Evolutionary conservation across 768 basidiomycete species (phyloP).

Genomic region (Termitomyces sp.): DNA sequence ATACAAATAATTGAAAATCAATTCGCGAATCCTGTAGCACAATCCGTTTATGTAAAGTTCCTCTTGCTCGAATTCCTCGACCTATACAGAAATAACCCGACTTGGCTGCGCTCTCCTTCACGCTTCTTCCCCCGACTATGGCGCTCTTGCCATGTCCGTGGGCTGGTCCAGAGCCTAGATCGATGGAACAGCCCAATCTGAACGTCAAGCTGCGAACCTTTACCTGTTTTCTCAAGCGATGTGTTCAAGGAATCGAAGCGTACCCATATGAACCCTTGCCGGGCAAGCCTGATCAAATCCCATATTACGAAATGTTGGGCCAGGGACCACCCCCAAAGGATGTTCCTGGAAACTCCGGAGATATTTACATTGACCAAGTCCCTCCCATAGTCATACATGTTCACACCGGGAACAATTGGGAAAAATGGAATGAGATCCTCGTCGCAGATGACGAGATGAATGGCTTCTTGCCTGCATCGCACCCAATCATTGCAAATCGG

Average conservation of each 20-base stretch:
- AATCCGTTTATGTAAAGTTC: neutral
- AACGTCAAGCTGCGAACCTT: conserved; percentile 2
- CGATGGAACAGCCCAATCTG: conserved; percentile 1
- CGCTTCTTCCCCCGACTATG: neutral
- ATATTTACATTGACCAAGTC: neutral
- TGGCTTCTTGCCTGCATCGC: neutral
- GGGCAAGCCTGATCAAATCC: neutral
- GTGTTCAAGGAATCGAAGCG: neutral
- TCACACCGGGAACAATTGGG: neutral
- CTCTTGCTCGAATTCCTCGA: neutral
- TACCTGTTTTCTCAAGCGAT: neutral
- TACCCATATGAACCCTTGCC: conserved; percentile 1
- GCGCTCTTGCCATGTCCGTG: conserved; percentile 1
- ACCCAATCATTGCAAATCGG: conserved; percentile 1
- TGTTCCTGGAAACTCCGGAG: conserved; percentile 1
- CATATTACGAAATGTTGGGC: conserved; percentile 4
- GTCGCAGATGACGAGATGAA: neutral
- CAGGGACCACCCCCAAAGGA: conserved; percentile 3
- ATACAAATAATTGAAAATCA: neutral
- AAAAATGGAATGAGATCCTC: neutral
- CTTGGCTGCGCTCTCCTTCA: neutral
- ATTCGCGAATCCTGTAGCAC: neutral
- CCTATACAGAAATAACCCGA: neutral
- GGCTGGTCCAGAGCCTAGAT: conserved; percentile 3
- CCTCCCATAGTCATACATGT: neutral